Evolutionary conservation across 1,284 basidiomycete genomes (phyloP).

Genomic region (Wolfiporia cocos): DNA sequence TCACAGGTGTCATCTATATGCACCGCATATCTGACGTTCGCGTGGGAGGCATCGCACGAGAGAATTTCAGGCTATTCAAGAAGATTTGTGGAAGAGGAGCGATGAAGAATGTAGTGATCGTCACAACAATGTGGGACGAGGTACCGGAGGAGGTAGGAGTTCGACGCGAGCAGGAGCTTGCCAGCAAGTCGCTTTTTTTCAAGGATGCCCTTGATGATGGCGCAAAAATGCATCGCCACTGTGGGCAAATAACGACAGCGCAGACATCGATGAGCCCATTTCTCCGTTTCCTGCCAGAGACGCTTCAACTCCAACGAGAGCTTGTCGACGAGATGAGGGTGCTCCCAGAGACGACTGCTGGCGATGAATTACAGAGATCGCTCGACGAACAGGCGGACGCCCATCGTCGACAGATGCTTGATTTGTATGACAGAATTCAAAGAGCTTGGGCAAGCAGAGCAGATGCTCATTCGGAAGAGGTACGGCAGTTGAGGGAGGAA

Average conservation of each 20-base stretch:
- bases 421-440: too few relatives aligned
- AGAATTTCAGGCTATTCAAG: conserved; percentile 44
- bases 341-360: conserved; percentile 11
- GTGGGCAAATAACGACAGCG: conserved; percentile 5
- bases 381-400: not conserved
- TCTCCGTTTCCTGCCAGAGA: conserved; percentile 6
- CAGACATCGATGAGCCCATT: conserved; percentile 3
- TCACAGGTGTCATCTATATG: conserved; percentile 47
- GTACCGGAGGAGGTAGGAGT: conserved; percentile 19
- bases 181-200: conserved; percentile 10
- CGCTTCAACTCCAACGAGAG: conserved; percentile 15
- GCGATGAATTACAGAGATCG: conserved; percentile 14
- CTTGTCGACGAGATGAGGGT: conserved; percentile 14
- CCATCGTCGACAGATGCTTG: too few relatives aligned
- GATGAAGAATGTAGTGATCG: conserved; percentile 42
- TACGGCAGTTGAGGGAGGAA: too few relatives aligned
- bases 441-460: too few relatives aligned
- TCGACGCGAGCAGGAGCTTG: conserved; percentile 9
- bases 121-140: conserved; percentile 47
- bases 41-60: conserved; percentile 40
- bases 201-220: conserved; percentile 12
- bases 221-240: conserved; percentile 11
- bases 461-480: too few relatives aligned
- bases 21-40: conserved; percentile 47
- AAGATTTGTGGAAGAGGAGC: conserved; percentile 43